Percentiles rank a stretch among this genome's conserved stretches.
phyloP scores from a whole-genome alignment of 139 green algal genomes.

The Penium margaritaceum region DNA sequence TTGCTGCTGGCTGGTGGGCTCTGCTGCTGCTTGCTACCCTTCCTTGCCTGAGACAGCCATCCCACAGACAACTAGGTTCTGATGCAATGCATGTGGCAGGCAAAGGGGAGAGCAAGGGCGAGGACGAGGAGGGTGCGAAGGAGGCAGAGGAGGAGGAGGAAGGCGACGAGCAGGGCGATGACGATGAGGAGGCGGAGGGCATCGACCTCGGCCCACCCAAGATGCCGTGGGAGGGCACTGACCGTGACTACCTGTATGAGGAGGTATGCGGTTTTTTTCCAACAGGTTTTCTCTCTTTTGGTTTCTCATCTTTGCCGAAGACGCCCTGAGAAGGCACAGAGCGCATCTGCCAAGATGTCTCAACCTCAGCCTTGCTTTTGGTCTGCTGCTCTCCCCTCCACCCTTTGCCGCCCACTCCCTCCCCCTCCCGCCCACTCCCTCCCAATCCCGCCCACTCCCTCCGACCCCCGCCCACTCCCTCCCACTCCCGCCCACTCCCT shows the following conservation, averaged over 20 bases:
- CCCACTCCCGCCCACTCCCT: neutral
- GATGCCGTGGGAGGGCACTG: constrained; percentile 77
- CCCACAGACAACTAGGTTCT: too few species aligned
- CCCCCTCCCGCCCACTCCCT: neutral
- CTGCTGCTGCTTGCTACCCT: too few species aligned
- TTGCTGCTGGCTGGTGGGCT: too few species aligned
- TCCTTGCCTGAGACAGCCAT: too few species aligned
- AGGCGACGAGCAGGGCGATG: constrained; percentile 42
- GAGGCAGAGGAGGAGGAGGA: constrained; percentile 25
- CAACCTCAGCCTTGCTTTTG: too few species aligned
- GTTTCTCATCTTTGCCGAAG: neutral
- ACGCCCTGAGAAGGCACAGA: neutral
- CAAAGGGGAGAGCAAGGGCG: too few species aligned
- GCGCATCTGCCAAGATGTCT: too few species aligned
- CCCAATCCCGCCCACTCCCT: neutral
- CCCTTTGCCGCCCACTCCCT: neutral
- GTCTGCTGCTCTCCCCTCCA: neutral
- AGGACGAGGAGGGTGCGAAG: constrained; percentile 15
- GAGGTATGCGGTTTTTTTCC: constrained; percentile 59
- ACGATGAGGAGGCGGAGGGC: constrained; percentile 47
- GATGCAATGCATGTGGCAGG: too few species aligned
- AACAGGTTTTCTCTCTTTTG: neutral
- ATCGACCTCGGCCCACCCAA: constrained; percentile 14
- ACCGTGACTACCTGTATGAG: constrained; percentile 94
- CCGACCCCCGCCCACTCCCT: neutral